phyloP scores from a whole-genome alignment of 305 asterid species.

The Fraxinus ornus region DNA sequence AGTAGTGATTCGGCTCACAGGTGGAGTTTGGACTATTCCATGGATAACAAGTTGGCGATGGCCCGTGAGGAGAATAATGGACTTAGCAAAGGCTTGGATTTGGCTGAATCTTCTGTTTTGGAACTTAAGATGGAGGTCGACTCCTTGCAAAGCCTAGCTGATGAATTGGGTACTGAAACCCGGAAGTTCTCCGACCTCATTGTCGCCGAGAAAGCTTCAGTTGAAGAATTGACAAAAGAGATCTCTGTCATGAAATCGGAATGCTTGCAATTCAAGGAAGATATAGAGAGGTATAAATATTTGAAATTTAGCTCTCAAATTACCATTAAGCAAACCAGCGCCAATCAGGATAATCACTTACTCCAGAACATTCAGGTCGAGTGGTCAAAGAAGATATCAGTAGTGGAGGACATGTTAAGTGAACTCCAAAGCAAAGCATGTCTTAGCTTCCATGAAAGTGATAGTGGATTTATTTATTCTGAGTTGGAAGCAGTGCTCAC shows the following conservation, averaged over 20 bases:
- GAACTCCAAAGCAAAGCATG: constrained; percentile 62
- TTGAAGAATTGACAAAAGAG: constrained; percentile 63
- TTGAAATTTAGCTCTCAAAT: constrained; percentile 48
- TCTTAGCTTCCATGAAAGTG: constrained; percentile 51
- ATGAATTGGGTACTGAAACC: constrained; percentile 69
- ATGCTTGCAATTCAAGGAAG: constrained; percentile 68
- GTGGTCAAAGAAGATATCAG: constrained; percentile 52
- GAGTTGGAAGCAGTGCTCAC: constrained; percentile 66
- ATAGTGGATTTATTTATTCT: constrained; percentile 49
- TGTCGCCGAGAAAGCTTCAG: constrained; percentile 61
- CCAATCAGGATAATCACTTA: constrained; percentile 38
- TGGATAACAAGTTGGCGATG: constrained; percentile 59
- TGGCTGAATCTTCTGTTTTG: constrained; percentile 72
- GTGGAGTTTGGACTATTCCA: constrained; percentile 60
- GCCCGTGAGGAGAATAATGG: constrained; percentile 70
- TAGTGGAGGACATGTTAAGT: constrained; percentile 60
- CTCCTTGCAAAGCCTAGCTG: constrained; percentile 73
- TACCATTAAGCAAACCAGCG: constrained; percentile 30
- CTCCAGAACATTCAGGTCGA: constrained; percentile 42
- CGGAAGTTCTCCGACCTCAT: constrained; percentile 53
- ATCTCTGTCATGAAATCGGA: constrained; percentile 66
- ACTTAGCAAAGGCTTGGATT: constrained; percentile 73
- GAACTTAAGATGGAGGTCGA: constrained; percentile 77
- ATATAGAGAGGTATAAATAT: constrained; percentile 46
- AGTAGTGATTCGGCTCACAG: constrained; percentile 49